Conservation (phyloP, 176 grass and related monocot genomes). For the Puccinellia tenuiflora region DNA sequence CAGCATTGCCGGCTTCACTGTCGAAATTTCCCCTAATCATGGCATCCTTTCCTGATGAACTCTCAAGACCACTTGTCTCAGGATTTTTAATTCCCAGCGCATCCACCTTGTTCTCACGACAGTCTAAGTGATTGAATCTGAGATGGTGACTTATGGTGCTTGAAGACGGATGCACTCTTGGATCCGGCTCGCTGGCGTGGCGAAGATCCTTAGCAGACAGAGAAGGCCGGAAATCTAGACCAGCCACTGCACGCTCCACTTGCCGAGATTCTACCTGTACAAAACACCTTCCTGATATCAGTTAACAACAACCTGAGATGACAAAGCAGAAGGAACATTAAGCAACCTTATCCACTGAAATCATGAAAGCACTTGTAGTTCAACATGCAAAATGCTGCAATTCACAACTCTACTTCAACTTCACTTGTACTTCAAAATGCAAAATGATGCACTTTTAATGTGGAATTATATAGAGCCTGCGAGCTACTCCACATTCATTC, state of each 20-base stretch:
- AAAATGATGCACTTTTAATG: neutral
- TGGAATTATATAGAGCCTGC: neutral
- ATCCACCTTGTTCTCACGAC: conserved; percentile 35
- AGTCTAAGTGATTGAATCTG: conserved; percentile 36
- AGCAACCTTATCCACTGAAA: neutral
- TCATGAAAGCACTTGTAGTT: neutral
- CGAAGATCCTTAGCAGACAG: conserved; percentile 39
- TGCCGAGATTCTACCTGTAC: conserved; percentile 37
- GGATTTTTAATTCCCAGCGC: conserved; percentile 17
- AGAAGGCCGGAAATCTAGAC: conserved; percentile 27
- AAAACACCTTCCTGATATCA: conserved; percentile 25
- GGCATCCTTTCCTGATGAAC: conserved; percentile 41
- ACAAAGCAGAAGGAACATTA: neutral
- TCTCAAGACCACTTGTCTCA: conserved; percentile 32
- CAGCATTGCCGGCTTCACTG: conserved; percentile 21
- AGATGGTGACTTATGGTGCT: conserved; percentile 55
- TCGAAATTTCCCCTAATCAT: conserved; percentile 12
- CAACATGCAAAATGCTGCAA: neutral
- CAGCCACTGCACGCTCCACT: neutral
- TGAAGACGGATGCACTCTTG: conserved; percentile 45
- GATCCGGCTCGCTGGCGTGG: conserved; percentile 19
- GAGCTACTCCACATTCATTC: neutral
- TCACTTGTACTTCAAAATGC: neutral
- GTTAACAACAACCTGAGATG: neutral
- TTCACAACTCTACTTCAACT: neutral